phyloP scores from a whole-genome alignment of 306 rosid genomes.

The Dalbergia cochinchinensis region DNA sequence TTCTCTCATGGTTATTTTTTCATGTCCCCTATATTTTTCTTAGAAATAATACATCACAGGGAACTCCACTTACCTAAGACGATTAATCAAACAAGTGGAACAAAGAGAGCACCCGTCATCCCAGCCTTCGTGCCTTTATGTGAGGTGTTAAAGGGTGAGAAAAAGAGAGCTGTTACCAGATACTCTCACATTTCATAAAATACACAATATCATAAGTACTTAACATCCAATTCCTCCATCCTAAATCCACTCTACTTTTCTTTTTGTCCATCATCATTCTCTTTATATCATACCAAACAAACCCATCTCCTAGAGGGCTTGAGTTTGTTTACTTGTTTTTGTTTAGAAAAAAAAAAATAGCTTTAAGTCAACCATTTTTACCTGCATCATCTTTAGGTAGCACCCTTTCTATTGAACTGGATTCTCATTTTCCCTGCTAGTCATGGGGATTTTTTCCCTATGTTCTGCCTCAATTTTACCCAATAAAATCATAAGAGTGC shows the following conservation, averaged over 20 bases:
- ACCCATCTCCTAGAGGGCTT: constrained; percentile 49
- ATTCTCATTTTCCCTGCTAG: constrained; percentile 39
- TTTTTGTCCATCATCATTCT: constrained; percentile 50
- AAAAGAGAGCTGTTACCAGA: constrained; percentile 65
- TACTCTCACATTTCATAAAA: constrained; percentile 40
- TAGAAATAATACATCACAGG: constrained; percentile 38
- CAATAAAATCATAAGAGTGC: constrained; percentile 41
- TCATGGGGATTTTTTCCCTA: constrained; percentile 77
- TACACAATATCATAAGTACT: constrained; percentile 53
- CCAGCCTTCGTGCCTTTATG: constrained; percentile 52
- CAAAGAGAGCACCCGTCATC: constrained; percentile 64
- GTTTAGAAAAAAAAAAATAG: constrained; percentile 56
- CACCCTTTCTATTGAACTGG: constrained; percentile 21
- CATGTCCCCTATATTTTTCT: constrained; percentile 35
- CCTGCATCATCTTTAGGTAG: constrained; percentile 48
- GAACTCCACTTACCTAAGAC: constrained; percentile 39
- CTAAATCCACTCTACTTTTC: constrained; percentile 64
- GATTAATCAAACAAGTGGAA: constrained; percentile 47
- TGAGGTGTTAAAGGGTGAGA: constrained; percentile 60
- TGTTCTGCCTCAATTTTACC: constrained; percentile 53
- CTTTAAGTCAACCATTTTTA: constrained; percentile 60
- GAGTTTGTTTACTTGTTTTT: constrained; percentile 71
- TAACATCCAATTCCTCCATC: constrained; percentile 69
- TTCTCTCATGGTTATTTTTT: too few relatives aligned
- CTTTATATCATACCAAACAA: constrained; percentile 59